These are phyloP conservation scores for Picea glauca DNA, from an alignment of 75 land plant genomes.

Conservation along the genomic window DNA sequence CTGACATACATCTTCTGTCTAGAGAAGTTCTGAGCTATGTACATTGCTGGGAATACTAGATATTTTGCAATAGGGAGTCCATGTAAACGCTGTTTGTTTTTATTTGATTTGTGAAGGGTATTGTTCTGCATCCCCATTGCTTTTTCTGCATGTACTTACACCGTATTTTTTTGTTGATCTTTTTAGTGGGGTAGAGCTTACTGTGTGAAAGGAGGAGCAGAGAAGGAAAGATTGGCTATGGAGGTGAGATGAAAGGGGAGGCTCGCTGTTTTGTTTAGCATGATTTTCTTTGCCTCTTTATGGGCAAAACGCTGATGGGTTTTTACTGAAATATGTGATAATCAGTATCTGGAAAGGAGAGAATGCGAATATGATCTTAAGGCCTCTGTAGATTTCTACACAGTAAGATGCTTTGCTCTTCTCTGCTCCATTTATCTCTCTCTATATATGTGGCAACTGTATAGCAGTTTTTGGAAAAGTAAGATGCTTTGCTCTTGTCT, in stretches of 20 bases:
- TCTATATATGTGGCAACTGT: no score
- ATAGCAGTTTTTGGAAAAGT: conserved; percentile 18
- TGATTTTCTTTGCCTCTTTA: no score
- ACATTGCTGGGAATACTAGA: no score
- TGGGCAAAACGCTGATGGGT: no score
- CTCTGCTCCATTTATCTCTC: no score
- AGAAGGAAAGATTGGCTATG: conserved; percentile 65
- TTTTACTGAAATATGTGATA: background rate
- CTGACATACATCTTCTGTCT: no score
- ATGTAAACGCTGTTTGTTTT: no score
- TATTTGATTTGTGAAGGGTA: no score
- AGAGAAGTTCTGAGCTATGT: no score
- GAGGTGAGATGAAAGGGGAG: conserved; percentile 33
- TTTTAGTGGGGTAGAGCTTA: conserved; percentile 94
- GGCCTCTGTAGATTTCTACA: conserved; percentile 71
- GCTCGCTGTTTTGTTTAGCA: no score
- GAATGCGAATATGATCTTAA: conserved; percentile 87
- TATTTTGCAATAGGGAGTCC: no score
- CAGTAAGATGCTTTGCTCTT: conserved; percentile 22
- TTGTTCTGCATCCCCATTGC: no score
- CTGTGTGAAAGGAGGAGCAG: conserved; percentile 60
- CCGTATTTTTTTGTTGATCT: conserved; percentile 11
- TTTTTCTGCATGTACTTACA: background rate
- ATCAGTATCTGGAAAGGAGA: conserved; percentile 88
- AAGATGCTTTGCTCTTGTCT: background rate